Base-by-base conservation (phyloP, 1,284 basidiomycete species). In the Trichosporon inkin region DNA sequence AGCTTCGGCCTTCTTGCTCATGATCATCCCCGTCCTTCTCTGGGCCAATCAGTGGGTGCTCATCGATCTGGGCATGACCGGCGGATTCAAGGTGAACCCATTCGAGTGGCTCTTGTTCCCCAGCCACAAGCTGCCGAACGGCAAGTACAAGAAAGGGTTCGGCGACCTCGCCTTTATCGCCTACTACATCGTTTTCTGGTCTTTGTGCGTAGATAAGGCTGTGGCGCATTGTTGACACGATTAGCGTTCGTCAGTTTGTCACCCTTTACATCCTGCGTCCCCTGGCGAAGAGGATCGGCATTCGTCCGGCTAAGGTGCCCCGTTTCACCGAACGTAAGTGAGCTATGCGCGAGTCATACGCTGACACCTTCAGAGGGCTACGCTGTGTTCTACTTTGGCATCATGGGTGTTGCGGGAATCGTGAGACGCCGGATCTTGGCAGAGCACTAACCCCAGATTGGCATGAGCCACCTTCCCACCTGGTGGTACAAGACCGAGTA, bases 131-230 rank as follows among this genome's bases (percentile, higher is more conserved):
- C 68, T 88, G 32, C 80, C 85, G 7, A 80, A 82, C 16, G 85
- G 76, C 2, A 68, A 62, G 35, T 96, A 92, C 72, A 82, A 81
- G 40, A 96, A 95, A 77, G 85, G 86, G 17, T 87, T 85, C 68
- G 78, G 84, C 68, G 96, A 99, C 75, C 68, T 96, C 7, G 74
- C 83, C 17, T 99, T 99, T 79, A 75, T 98, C 51, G 82, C 83
- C 3, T 97, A 92, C 78, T 84, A 96, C 76, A 83, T 98, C 75
- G 81, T 99, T 44, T 88, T 97, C 68, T 99, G 90, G 80, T 95
- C 92, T 1, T 91, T 93, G 76, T 78, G 74, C 69, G 10, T 22
- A 56, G 1, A 5, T 34, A 34, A 10, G 16, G 16, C 37, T 35
- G 14, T 28, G n/a, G 39, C 22, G 6, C 16, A 44, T 24, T 47